Evolutionary conservation across 2,329 filamentous ascomycete genomes (phyloP).

Genomic region (Paradendryphiella salina): DNA sequence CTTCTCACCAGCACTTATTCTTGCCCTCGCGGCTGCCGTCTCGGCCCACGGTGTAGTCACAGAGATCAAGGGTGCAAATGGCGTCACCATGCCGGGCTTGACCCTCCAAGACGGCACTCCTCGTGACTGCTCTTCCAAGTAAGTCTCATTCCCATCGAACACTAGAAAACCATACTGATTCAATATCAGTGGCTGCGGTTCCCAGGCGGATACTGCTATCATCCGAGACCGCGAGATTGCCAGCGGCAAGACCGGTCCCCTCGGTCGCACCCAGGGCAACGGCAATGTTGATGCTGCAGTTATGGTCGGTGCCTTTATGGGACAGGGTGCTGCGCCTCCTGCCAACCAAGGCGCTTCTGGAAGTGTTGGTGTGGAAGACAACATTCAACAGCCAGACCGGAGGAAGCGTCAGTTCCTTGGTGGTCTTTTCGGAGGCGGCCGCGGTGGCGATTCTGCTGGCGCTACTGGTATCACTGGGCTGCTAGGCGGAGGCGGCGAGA

Average conservation of each 20-base stretch:
- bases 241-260: slow-evolving; percentile 57
- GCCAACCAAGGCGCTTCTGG: slow-evolving; percentile 39
- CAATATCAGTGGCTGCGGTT: slow-evolving; percentile 56
- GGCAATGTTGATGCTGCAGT: slow-evolving; percentile 62
- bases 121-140: slow-evolving; percentile 63
- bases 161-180: slow-evolving; percentile 16
- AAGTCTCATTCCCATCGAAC: slow-evolving; percentile 1
- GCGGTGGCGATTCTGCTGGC: slow-evolving; percentile 27
- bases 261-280: slow-evolving; percentile 65
- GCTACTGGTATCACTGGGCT: slow-evolving; percentile 39
- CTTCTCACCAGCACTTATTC: slow-evolving; percentile 33
- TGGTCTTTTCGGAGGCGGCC: slow-evolving; percentile 41
- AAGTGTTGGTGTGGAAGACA: slow-evolving; percentile 41
- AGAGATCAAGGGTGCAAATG: slow-evolving; percentile 62
- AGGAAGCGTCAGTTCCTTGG: slow-evolving; percentile 41
- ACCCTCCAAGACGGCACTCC: slow-evolving; percentile 67
- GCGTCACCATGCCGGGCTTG: slow-evolving; percentile 64
- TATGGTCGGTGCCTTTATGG: slow-evolving; percentile 66
- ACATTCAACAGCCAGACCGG: slow-evolving; percentile 25
- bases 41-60: slow-evolving; percentile 63
- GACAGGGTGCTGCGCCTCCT: slow-evolving; percentile 30
- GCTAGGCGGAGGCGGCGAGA: slow-evolving; percentile 52
- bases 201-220: slow-evolving; percentile 69
- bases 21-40: slow-evolving; percentile 47
- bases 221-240: slow-evolving; percentile 65